Conservation (phyloP, 768 basidiomycete genomes). For the Termitomyces sp. region DNA sequence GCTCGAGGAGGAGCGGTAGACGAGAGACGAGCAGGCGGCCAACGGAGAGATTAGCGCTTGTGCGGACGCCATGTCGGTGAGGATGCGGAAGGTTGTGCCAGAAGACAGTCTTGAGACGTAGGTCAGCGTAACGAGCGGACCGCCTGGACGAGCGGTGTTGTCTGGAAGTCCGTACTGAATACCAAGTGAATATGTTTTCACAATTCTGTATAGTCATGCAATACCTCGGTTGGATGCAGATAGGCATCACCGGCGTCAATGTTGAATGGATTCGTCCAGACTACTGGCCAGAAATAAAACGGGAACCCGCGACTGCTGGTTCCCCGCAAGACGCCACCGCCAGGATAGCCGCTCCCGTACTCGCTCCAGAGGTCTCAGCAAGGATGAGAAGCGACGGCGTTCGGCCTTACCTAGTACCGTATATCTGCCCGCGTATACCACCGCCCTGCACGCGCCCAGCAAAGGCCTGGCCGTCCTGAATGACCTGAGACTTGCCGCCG, state of each 20-base stretch:
- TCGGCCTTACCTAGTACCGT: slow-evolving; percentile 2
- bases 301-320: slow-evolving; percentile 7
- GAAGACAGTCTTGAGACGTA: background rate
- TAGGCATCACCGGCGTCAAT: background rate
- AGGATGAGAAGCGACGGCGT: no score
- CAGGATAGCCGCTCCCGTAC: slow-evolving; percentile 11
- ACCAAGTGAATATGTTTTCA: background rate
- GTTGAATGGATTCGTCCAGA: background rate
- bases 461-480: slow-evolving; percentile 2
- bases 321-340: background rate
- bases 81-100: slow-evolving; percentile 6
- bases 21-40: background rate
- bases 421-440: slow-evolving; percentile 1
- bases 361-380: background rate
- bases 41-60: background rate
- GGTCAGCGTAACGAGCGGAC: background rate
- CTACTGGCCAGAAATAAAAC: slow-evolving; percentile 10
- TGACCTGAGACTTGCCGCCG: slow-evolving; percentile 3
- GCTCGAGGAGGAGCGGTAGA: background rate
- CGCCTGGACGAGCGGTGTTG: slow-evolving; percentile 9
- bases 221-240: slow-evolving; percentile 5
- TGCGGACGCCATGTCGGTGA: slow-evolving; percentile 5
- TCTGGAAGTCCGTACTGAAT: slow-evolving; percentile 7
- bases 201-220: background rate
- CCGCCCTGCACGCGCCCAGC: slow-evolving; percentile 8